phyloP scores from a whole-genome alignment of 345 rosid genomes.

The Syzygium jambos region DNA sequence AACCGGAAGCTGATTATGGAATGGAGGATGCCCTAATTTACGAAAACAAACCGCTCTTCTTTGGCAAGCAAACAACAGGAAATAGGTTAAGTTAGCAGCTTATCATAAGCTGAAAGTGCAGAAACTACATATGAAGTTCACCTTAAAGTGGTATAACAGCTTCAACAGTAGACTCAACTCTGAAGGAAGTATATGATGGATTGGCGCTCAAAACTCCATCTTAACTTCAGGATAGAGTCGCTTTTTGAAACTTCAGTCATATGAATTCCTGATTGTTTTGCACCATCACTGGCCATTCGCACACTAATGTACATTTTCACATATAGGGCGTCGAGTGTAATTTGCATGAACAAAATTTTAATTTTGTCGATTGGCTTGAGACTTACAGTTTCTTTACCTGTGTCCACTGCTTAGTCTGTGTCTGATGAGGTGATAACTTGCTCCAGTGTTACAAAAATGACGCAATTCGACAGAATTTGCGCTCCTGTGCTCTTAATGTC shows the following conservation, averaged over 20 bases:
- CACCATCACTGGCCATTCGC: neutral
- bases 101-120: neutral
- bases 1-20: neutral
- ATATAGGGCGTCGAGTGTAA: neutral
- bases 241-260: neutral
- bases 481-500: neutral
- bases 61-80: neutral
- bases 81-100: neutral
- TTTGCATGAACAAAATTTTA: neutral
- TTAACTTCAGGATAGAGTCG: neutral
- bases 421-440: neutral
- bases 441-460: neutral
- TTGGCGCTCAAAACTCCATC: neutral
- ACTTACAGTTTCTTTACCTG: neutral
- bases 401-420: neutral
- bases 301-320: neutral
- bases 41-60: neutral
- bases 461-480: neutral
- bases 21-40: neutral
- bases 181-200: neutral
- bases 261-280: neutral
- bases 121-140: neutral
- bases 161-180: neutral
- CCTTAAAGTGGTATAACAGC: neutral
- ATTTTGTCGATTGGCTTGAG: neutral